Evolutionary conservation across 2,329 filamentous ascomycete genomes (phyloP).

Genomic region (Apiospora koreana): DNA sequence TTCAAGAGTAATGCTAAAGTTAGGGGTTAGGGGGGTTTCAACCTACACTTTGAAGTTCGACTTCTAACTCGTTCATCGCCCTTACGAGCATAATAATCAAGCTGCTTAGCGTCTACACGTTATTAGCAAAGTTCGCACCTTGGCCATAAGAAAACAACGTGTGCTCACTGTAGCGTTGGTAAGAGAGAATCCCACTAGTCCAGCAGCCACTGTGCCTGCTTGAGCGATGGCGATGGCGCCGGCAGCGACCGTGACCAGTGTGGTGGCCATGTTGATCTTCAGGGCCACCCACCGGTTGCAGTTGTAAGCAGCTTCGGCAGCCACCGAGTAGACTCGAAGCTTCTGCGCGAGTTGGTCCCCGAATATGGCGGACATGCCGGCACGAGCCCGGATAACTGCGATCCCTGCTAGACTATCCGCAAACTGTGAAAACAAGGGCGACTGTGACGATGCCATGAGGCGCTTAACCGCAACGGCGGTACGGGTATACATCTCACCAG

Average conservation of each 20-base stretch:
- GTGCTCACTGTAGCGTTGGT: conserved; percentile 51
- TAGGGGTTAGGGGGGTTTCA: neutral
- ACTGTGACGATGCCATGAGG: conserved; percentile 42
- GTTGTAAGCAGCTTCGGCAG: conserved; percentile 53
- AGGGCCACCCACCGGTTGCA: conserved; percentile 60
- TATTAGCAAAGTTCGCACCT: conserved; percentile 11
- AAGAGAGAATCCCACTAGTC: conserved; percentile 57
- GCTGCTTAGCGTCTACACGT: conserved; percentile 42
- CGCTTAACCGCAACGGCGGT: conserved; percentile 44
- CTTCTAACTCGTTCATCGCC: conserved; percentile 56
- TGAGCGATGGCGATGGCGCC: conserved; percentile 54
- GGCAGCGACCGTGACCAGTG: conserved; percentile 51
- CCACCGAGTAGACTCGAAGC: conserved; percentile 46
- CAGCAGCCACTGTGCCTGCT: conserved; percentile 47
- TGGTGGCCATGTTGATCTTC: conserved; percentile 55
- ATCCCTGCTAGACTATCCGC: conserved; percentile 53
- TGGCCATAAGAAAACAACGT: conserved; percentile 12
- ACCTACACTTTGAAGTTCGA: conserved; percentile 56
- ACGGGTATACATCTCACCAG: conserved; percentile 47
- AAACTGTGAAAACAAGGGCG: conserved; percentile 59
- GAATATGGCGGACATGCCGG: conserved; percentile 50
- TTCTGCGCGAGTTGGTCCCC: conserved; percentile 51
- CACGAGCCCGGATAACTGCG: conserved; percentile 51
- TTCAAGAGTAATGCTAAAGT: neutral
- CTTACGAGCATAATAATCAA: conserved; percentile 54